Evolutionary conservation across 1,139 yeast genomes (phyloP).

Genomic region (Saccharomyces hybrid): DNA sequence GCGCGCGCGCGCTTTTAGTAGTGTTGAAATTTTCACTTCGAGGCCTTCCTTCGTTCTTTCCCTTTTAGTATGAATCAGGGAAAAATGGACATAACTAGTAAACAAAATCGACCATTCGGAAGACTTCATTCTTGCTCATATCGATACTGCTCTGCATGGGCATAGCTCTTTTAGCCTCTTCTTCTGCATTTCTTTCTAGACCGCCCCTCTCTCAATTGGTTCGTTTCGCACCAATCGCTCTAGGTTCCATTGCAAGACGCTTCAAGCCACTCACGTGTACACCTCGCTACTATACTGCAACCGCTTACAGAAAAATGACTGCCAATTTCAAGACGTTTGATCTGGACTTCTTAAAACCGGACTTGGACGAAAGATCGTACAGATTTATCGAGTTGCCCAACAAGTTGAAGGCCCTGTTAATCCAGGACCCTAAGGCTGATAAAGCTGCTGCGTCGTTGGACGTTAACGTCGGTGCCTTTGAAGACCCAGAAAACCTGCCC

Average conservation of each 20-base stretch:
- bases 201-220: background rate
- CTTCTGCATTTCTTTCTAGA: background rate
- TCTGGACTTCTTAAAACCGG: conserved; percentile 44
- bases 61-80: background rate
- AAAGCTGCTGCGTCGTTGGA: conserved; percentile 90
- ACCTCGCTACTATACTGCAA: background rate
- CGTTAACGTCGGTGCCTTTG: conserved; percentile 83
- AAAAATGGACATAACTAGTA: background rate
- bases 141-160: conserved; percentile 6
- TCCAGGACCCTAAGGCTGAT: conserved; percentile 77
- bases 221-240: background rate
- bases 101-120: background rate
- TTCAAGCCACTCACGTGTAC: background rate
- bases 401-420: conserved; percentile 63
- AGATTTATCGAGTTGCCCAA: conserved; percentile 60
- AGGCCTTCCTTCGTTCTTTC: background rate
- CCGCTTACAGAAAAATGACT: background rate
- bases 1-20: background rate
- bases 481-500: conserved; percentile 65
- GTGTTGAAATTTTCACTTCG: background rate
- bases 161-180: conserved; percentile 3
- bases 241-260: background rate
- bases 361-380: conserved; percentile 69
- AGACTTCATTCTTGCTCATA: background rate
- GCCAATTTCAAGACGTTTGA: conserved; percentile 12